phyloP scores from a whole-genome alignment of 371 early-diverging fungal genomes.

The Coemansia sp. region DNA sequence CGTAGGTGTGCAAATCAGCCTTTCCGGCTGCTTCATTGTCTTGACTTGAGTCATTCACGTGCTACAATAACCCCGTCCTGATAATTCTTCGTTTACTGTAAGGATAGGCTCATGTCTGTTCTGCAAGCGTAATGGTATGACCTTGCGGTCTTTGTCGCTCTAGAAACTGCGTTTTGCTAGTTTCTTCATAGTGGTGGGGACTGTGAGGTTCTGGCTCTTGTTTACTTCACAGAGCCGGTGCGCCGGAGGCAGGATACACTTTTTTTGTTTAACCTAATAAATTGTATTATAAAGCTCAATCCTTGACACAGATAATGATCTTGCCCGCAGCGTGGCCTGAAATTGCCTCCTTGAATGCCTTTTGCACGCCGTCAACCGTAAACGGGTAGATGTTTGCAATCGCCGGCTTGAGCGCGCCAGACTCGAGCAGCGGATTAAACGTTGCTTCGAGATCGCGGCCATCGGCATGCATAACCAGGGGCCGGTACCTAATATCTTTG shows the following conservation, averaged over 20 bases:
- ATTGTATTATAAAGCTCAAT: background rate
- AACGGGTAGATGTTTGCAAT: constrained; percentile 34
- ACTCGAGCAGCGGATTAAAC: constrained; percentile 42
- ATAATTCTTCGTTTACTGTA: background rate
- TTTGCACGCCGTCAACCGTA: constrained; percentile 28
- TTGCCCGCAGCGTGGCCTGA: constrained; percentile 41
- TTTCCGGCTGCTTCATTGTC: constrained; percentile 43
- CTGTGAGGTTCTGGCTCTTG: background rate
- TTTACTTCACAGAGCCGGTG: background rate
- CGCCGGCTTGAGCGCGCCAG: constrained; percentile 44
- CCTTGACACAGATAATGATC: constrained; percentile 28
- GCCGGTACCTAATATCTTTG: constrained; percentile 14
- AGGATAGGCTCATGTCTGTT: background rate
- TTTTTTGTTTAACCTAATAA: background rate
- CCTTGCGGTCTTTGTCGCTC: constrained; percentile 1
- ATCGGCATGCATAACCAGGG: constrained; percentile 1
- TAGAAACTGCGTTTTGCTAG: constrained; percentile 1
- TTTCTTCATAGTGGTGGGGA: background rate
- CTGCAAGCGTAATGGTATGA: constrained; percentile 8
- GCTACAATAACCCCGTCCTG: constrained; percentile 19
- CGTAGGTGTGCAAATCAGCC: constrained; percentile 23
- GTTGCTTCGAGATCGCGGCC: constrained; percentile 26
- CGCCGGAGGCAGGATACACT: constrained; percentile 3
- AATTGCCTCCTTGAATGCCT: constrained; percentile 25
- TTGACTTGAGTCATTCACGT: constrained; percentile 51